Conservation (phyloP, 441 rosid genomes). For the Arabidopsis lyrata region DNA sequence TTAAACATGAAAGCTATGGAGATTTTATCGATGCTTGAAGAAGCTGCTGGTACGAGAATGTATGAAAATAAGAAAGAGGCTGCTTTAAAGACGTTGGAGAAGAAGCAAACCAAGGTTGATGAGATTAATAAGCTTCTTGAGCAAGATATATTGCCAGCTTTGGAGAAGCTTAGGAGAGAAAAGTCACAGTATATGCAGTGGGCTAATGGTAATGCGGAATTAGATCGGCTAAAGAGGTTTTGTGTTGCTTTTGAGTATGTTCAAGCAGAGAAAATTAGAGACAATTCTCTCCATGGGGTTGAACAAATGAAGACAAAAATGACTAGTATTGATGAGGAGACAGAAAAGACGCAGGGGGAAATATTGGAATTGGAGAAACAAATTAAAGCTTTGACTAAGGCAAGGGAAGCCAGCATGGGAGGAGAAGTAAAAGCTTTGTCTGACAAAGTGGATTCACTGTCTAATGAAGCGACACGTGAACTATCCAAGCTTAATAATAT, state of each 20-base stretch:
- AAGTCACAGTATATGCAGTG: conserved; percentile 94
- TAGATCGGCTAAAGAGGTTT: conserved; percentile 85
- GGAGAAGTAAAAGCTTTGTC: conserved; percentile 82
- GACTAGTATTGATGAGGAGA: conserved; percentile 56
- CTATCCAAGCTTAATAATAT: conserved; percentile 70
- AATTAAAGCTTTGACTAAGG: conserved; percentile 66
- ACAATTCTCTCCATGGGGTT: conserved; percentile 66
- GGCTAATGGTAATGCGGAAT: conserved; percentile 83
- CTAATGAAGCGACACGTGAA: conserved; percentile 77
- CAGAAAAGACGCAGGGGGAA: conserved; percentile 53
- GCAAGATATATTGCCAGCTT: conserved; percentile 87
- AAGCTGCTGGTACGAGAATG: conserved; percentile 99
- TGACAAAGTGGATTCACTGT: conserved; percentile 73
- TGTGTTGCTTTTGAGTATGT: conserved; percentile 88
- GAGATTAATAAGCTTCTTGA: conserved; percentile 95
- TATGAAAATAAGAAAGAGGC: conserved; percentile 95
- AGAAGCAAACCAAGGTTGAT: conserved; percentile 94
- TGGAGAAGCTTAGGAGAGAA: conserved; percentile 93
- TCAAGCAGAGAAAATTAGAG: conserved; percentile 84
- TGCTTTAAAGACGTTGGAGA: conserved; percentile 90
- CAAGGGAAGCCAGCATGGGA: conserved; percentile 91
- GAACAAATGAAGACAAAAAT: conserved; percentile 66
- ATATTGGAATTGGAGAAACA: conserved; percentile 70
- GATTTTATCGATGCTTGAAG: conserved; percentile 97
- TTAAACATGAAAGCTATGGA: conserved; percentile 97